A percentile compares a stretch with the other conserved stretches of the same genome.
These are phyloP conservation scores for Eucalyptus caleyi DNA, from an alignment of 345 rosid genomes.

Conservation along the genomic window DNA sequence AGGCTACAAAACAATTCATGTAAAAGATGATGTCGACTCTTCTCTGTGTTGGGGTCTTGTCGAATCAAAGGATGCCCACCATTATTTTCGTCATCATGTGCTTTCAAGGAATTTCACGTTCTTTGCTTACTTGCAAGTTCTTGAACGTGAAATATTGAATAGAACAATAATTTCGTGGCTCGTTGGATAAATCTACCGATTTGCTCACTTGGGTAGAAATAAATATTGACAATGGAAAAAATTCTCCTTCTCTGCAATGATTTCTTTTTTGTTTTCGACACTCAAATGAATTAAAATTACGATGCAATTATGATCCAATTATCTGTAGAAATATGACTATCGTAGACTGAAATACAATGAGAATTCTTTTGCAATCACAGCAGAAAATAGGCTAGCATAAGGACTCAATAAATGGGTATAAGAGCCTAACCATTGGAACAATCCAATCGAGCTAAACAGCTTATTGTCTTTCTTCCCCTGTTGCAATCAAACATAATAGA, in stretches of 20 bases:
- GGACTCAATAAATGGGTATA: not conserved
- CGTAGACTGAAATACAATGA: not conserved
- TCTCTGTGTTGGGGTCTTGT: not conserved
- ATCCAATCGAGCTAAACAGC: not conserved
- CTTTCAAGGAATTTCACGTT: not conserved
- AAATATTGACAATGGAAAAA: not conserved
- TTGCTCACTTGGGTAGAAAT: not conserved
- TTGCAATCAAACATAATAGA: not conserved
- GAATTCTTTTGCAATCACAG: not conserved
- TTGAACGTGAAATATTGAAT: not conserved
- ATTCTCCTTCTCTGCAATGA: not conserved
- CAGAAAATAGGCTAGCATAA: not conserved
- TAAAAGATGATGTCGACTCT: not conserved
- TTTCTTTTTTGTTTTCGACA: no score
- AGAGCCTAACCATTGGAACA: not conserved
- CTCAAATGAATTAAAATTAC: no score
- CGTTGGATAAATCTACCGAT: not conserved
- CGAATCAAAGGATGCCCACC: not conserved
- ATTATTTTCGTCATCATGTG: not conserved
- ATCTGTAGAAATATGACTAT: no score
- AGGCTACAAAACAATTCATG: not conserved
- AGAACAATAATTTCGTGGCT: not conserved
- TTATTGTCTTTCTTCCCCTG: not conserved
- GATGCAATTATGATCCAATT: no score
- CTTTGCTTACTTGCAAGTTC: not conserved